Evolutionary conservation across 768 basidiomycete genomes (phyloP).

Genomic region (Rhizopogon vulgaris): DNA sequence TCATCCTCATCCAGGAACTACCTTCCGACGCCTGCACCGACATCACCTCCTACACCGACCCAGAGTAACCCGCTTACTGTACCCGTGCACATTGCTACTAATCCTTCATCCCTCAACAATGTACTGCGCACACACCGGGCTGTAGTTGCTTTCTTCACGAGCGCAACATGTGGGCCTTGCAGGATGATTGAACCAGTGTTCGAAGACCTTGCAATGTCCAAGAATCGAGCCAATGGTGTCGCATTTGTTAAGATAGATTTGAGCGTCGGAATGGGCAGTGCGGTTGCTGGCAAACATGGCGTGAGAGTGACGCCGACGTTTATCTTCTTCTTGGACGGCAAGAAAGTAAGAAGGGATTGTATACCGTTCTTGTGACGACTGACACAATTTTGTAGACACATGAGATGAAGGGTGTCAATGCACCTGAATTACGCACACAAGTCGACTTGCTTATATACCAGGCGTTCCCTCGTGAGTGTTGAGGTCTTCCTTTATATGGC

Average conservation of each 20-base stretch:
- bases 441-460: conserved; percentile 69
- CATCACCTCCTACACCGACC: conserved; percentile 21
- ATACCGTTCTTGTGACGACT: neutral
- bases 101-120: conserved; percentile 63
- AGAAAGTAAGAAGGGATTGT: conserved; percentile 42
- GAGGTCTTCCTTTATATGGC: neutral
- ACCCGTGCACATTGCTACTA: conserved; percentile 69
- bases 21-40: conserved; percentile 12
- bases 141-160: conserved; percentile 79
- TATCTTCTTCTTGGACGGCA: conserved; percentile 75
- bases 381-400: conserved; percentile 38
- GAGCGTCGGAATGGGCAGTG: conserved; percentile 55
- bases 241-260: conserved; percentile 86
- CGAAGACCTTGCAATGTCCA: conserved; percentile 67
- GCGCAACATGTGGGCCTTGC: conserved; percentile 72
- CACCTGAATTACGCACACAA: conserved; percentile 62
- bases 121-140: conserved; percentile 63
- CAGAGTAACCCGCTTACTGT: conserved; percentile 45
- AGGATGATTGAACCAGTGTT: conserved; percentile 80
- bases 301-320: conserved; percentile 85
- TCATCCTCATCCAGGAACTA: conserved; percentile 9
- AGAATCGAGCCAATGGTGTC: conserved; percentile 42
- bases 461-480: conserved; percentile 70
- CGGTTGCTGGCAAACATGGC: conserved; percentile 55
- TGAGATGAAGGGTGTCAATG: conserved; percentile 70